Conservation (phyloP, 2,329 filamentous ascomycete species). For the Neofusicoccum umdonicola region DNA sequence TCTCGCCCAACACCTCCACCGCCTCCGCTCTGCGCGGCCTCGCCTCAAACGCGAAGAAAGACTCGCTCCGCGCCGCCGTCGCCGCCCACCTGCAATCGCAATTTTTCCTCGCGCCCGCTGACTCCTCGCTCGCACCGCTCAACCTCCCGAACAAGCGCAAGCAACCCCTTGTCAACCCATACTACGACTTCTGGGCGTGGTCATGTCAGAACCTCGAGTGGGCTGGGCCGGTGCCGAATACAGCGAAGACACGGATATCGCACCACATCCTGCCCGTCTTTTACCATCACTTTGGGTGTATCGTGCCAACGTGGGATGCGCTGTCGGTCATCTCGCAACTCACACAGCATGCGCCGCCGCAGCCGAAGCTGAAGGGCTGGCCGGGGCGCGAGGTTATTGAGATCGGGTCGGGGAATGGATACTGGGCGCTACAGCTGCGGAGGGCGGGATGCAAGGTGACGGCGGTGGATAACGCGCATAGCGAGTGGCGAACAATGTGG, state of each 20-base stretch:
- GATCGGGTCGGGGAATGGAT: constrained; percentile 69
- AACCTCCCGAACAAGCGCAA: constrained; percentile 35
- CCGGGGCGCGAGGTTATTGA: constrained; percentile 57
- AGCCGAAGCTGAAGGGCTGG: constrained; percentile 29
- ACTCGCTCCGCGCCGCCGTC: constrained; percentile 57
- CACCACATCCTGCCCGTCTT: constrained; percentile 71
- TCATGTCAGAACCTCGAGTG: constrained; percentile 63
- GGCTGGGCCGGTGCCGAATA: constrained; percentile 58
- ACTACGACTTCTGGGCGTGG: constrained; percentile 66
- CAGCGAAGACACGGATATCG: constrained; percentile 53
- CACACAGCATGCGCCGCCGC: constrained; percentile 33
- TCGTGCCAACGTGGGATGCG: constrained; percentile 65
- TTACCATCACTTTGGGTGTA: constrained; percentile 78
- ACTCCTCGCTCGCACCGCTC: constrained; percentile 30
- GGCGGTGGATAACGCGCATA: constrained; percentile 67
- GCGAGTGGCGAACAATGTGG: constrained; percentile 68
- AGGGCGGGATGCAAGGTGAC: constrained; percentile 59
- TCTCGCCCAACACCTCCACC: constrained; percentile 59
- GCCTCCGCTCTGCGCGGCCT: constrained; percentile 62
- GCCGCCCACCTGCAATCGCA: constrained; percentile 53
- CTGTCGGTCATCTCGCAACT: constrained; percentile 60
- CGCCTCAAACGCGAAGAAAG: constrained; percentile 63
- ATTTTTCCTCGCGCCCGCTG: constrained; percentile 49
- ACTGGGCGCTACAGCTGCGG: constrained; percentile 72
- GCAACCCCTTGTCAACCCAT: constrained; percentile 57